Conservation (phyloP, 495 filamentous ascomycete species). For the Aspergillus hancockii region DNA sequence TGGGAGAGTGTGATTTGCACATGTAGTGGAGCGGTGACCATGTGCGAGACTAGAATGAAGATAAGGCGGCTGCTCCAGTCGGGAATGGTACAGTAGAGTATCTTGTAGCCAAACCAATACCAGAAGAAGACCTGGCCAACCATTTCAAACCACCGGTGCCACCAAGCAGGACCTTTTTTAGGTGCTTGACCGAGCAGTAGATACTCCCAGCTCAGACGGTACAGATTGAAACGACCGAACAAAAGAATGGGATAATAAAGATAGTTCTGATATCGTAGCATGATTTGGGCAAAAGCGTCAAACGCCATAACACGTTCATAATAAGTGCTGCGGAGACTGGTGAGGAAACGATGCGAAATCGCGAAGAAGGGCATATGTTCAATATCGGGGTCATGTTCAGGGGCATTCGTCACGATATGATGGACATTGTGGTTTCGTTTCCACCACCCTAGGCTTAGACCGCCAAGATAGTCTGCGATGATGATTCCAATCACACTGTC, state of each 20-base stretch:
- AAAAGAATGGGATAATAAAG: constrained; percentile 84
- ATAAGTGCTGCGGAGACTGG: constrained; percentile 77
- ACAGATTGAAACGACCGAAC: constrained; percentile 92
- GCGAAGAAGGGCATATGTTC: constrained; percentile 96
- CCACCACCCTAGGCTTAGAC: constrained; percentile 95
- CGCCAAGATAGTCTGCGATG: constrained; percentile 87
- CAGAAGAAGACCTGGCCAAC: constrained; percentile 85
- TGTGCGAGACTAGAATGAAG: constrained; percentile 85
- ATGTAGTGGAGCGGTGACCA: constrained; percentile 84
- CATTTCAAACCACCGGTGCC: constrained; percentile 86
- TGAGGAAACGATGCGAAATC: constrained; percentile 82
- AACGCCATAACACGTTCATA: constrained; percentile 86
- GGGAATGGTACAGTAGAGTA: constrained; percentile 77
- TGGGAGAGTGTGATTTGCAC: constrained; percentile 96
- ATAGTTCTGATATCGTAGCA: constrained; percentile 76
- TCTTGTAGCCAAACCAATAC: constrained; percentile 88
- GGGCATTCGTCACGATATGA: constrained; percentile 94
- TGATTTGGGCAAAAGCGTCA: constrained; percentile 70
- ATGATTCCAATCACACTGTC: constrained; percentile 88
- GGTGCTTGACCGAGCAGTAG: constrained; percentile 76
- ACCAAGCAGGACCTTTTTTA: constrained; percentile 78
- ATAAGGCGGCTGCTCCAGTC: constrained; percentile 66
- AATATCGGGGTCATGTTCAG: constrained; percentile 97
- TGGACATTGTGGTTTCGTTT: constrained; percentile 97
- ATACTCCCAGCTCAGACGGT: constrained; percentile 79